phyloP scores from a whole-genome alignment of 2,329 filamentous ascomycete genomes.

The Atkinsonella texensis region DNA sequence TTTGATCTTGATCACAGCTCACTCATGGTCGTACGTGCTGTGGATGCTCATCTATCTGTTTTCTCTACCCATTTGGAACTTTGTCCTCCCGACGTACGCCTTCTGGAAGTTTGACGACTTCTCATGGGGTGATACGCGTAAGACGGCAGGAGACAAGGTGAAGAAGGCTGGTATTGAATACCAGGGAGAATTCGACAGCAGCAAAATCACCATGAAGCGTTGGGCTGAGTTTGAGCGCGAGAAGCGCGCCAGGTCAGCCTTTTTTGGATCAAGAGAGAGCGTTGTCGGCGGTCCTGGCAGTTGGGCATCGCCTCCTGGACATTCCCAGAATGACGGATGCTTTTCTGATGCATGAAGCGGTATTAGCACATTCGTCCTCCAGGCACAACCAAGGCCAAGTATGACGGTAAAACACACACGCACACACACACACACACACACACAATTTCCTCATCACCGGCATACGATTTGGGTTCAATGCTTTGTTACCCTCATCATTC shows the following conservation, averaged over 20 bases:
- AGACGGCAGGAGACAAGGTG: conserved; percentile 81
- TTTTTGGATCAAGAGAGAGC: conserved; percentile 42
- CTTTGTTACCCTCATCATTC: neutral
- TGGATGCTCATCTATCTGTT: conserved; percentile 97
- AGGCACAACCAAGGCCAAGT: too few species aligned
- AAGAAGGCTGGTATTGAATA: conserved; percentile 79
- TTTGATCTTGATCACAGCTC: conserved; percentile 84
- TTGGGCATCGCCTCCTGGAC: conserved; percentile 31
- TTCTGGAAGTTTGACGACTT: conserved; percentile 99
- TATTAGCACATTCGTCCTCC: neutral
- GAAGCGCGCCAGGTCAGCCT: conserved; percentile 36
- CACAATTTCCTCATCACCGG: neutral
- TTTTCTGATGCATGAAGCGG: conserved; percentile 35
- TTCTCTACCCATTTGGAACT: conserved; percentile 95
- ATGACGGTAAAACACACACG: too few species aligned
- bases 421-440: too few species aligned
- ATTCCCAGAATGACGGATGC: conserved; percentile 43
- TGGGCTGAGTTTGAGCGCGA: conserved; percentile 91
- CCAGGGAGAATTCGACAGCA: conserved; percentile 95
- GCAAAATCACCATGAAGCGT: conserved; percentile 98
- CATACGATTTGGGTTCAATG: neutral
- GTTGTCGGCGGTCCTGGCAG: conserved; percentile 27
- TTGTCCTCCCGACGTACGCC: conserved; percentile 82
- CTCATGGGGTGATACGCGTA: conserved; percentile 95
- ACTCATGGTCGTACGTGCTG: conserved; percentile 79